A percentile compares a stretch with the other conserved stretches of the same genome.
Conservation (phyloP, 2,329 filamentous ascomycete genomes). For the Plenodomus lindquistii region DNA sequence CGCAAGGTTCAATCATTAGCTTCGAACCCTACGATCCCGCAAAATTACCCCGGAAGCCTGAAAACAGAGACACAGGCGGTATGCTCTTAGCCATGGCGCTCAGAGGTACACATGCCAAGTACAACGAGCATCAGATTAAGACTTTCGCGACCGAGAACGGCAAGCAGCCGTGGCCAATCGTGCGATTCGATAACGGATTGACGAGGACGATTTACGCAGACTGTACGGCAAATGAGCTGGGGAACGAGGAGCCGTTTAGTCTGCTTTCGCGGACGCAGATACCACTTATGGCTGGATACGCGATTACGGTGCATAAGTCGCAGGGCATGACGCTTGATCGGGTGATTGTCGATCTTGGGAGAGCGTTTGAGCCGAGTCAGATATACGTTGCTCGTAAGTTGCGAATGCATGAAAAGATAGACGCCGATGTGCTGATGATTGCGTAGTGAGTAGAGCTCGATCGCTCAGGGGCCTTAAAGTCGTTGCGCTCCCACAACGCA, state of each 20-base stretch:
- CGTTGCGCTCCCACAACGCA: constrained; percentile 26
- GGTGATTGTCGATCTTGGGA: constrained; percentile 58
- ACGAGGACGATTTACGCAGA: constrained; percentile 55
- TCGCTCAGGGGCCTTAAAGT: constrained; percentile 56
- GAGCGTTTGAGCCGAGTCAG: constrained; percentile 61
- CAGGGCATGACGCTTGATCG: constrained; percentile 63
- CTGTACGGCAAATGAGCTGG: constrained; percentile 55
- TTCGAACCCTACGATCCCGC: constrained; percentile 44
- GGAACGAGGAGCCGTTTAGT: constrained; percentile 52
- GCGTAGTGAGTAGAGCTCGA: constrained; percentile 57
- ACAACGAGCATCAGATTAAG: constrained; percentile 45
- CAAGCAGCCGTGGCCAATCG: constrained; percentile 54
- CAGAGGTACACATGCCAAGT: constrained; percentile 44
- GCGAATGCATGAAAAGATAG: background rate
- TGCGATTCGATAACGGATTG: constrained; percentile 57
- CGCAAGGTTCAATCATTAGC: constrained; percentile 36
- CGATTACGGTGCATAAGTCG: constrained; percentile 65
- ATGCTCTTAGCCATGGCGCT: constrained; percentile 20
- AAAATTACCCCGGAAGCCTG: constrained; percentile 31
- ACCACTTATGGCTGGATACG: constrained; percentile 64
- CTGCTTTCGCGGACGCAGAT: constrained; percentile 63
- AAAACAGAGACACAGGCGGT: background rate
- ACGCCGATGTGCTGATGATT: constrained; percentile 2
- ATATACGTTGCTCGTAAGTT: constrained; percentile 61
- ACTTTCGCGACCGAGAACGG: constrained; percentile 44